phyloP scores from a whole-genome alignment of 2,329 filamentous ascomycete species.

The Ascochyta viciae-villosae region DNA sequence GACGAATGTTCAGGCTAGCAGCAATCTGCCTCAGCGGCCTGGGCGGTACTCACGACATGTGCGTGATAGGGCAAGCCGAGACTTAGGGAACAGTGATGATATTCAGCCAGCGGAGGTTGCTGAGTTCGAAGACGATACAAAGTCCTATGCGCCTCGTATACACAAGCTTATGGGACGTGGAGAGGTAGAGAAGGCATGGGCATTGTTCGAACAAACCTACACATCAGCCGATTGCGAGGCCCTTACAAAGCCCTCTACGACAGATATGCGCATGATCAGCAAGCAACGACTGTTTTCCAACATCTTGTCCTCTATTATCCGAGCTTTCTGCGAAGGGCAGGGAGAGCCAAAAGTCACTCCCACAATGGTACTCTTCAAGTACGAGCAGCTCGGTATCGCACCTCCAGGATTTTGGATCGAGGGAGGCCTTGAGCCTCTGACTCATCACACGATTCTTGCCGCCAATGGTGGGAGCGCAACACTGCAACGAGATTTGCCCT shows the following conservation, averaged over 20 bases:
- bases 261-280: conserved; percentile 28
- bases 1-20: background rate
- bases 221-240: conserved; percentile 39
- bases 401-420: conserved; percentile 30
- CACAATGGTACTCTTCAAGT: conserved; percentile 36
- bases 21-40: background rate
- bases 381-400: conserved; percentile 39
- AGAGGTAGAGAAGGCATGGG: conserved; percentile 36
- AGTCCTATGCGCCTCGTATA: conserved; percentile 14
- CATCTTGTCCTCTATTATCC: conserved; percentile 25
- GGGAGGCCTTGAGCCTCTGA: conserved; percentile 30
- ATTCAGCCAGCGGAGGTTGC: background rate
- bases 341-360: conserved; percentile 24
- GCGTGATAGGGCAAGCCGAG: background rate
- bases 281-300: conserved; percentile 31
- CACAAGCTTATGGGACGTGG: conserved; percentile 3
- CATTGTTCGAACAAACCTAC: conserved; percentile 35
- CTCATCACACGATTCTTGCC: conserved; percentile 30
- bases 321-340: conserved; percentile 26
- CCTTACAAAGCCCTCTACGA: conserved; percentile 27
- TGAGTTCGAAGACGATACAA: background rate
- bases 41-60: conserved; percentile 31
- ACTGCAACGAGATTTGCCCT: conserved; percentile 23
- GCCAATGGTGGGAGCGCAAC: conserved; percentile 13
- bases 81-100: background rate